phyloP scores from a whole-genome alignment of 768 basidiomycete species.

The Trametes elegans region DNA sequence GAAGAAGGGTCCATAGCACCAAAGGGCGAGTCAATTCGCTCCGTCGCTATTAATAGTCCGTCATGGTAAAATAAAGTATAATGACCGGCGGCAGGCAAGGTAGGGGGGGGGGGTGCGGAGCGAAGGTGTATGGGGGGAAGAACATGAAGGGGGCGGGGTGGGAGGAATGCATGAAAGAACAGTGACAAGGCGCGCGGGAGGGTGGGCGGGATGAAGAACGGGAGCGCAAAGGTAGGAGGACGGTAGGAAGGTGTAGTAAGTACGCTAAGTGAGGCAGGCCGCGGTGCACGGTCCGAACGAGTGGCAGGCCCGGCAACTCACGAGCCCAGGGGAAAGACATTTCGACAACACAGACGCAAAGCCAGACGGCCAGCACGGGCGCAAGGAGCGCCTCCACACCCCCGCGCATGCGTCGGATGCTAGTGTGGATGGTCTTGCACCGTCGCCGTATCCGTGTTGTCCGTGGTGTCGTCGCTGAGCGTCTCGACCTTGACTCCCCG shows the following conservation, averaged over 20 bases:
- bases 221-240: background rate
- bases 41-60: constrained; percentile 20
- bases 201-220: background rate
- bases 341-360: background rate
- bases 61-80: constrained; percentile 20
- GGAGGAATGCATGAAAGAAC: background rate
- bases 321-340: background rate
- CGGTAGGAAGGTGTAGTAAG: background rate
- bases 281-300: background rate
- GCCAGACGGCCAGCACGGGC: background rate
- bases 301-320: background rate
- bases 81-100: constrained; percentile 6
- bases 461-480: constrained; percentile 41
- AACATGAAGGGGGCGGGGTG: background rate
- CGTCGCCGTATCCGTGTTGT: constrained; percentile 35
- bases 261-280: background rate
- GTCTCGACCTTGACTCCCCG: constrained; percentile 79
- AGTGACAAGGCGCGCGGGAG: background rate
- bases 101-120: background rate
- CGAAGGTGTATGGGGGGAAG: background rate
- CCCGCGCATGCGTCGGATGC: no score
- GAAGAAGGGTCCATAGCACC: constrained; percentile 8
- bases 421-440: constrained; percentile 41
- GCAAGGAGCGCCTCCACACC: background rate
- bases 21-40: background rate